These are phyloP conservation scores for Shiraia bambusicola DNA, from an alignment of 2,329 filamentous ascomycete species.

Conservation along the genomic window DNA sequence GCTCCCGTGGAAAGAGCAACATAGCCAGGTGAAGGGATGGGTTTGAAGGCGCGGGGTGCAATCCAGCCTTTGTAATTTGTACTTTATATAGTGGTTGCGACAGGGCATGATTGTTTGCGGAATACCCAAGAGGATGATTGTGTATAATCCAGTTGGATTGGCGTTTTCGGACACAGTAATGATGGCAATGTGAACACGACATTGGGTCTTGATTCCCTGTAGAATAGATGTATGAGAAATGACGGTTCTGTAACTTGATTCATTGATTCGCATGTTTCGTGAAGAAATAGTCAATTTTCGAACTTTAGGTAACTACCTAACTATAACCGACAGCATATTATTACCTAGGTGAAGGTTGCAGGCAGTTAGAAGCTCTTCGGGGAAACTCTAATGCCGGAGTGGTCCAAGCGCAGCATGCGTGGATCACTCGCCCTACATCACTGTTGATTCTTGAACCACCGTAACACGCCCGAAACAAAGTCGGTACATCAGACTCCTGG, in stretches of 20 bases:
- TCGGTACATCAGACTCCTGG: slow-evolving; percentile 7
- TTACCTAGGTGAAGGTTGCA: no score
- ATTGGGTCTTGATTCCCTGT: not conserved
- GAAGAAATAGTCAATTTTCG: no score
- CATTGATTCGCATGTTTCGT: no score
- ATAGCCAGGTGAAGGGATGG: slow-evolving; percentile 17
- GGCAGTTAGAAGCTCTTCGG: slow-evolving; percentile 13
- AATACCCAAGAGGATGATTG: slow-evolving; percentile 4
- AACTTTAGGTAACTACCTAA: no score
- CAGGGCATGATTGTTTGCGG: not conserved
- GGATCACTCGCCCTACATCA: slow-evolving; percentile 6
- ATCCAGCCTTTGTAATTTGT: slow-evolving; percentile 1
- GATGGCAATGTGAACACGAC: not conserved
- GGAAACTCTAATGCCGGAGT: slow-evolving; percentile 10
- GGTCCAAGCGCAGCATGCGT: slow-evolving; percentile 12
- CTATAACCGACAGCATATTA: no score
- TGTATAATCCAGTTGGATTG: slow-evolving; percentile 7
- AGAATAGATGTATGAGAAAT: not conserved
- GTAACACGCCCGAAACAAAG: slow-evolving; percentile 20
- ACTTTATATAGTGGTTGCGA: not conserved
- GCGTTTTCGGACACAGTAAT: not conserved
- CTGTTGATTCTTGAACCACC: slow-evolving; percentile 16
- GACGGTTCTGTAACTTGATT: not conserved
- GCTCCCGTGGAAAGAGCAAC: slow-evolving; percentile 21
- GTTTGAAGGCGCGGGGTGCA: not conserved